Conservation (phyloP, 2,329 filamentous ascomycete species). For the Ophiostoma tasmaniense region DNA sequence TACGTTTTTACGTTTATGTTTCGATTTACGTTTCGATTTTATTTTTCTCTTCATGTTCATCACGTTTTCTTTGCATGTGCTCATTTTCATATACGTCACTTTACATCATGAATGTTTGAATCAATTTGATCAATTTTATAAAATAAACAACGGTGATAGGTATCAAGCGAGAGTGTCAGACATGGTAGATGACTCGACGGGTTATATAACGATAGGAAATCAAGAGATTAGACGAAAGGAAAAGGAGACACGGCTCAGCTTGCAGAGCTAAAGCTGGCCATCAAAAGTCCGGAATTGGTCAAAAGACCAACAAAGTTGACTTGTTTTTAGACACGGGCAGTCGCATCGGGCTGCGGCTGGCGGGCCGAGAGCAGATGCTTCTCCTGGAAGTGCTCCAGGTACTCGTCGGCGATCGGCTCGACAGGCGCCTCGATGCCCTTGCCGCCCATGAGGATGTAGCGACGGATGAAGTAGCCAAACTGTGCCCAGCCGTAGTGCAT, state of each 20-base stretch:
- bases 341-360: slow-evolving; percentile 11
- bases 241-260: not conserved
- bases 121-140: not conserved
- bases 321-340: slow-evolving; percentile 13
- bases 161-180: not conserved
- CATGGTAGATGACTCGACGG: not conserved
- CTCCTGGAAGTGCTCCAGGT: slow-evolving; percentile 4
- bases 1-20: not conserved
- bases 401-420: slow-evolving; percentile 16
- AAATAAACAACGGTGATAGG: not conserved
- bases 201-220: not conserved
- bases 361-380: not conserved
- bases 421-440: not conserved
- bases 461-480: slow-evolving; percentile 20
- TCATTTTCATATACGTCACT: not conserved
- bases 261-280: not conserved
- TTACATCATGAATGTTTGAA: not conserved
- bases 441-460: slow-evolving; percentile 19
- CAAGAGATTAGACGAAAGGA: not conserved
- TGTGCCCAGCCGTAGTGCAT: slow-evolving; percentile 21
- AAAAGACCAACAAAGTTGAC: no score
- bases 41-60: not conserved
- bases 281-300: no score
- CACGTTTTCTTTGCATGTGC: no score
- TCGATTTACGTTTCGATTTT: not conserved